phyloP scores from a whole-genome alignment of 805 yeast genomes.

The Saccharomycopsis sp. region DNA sequence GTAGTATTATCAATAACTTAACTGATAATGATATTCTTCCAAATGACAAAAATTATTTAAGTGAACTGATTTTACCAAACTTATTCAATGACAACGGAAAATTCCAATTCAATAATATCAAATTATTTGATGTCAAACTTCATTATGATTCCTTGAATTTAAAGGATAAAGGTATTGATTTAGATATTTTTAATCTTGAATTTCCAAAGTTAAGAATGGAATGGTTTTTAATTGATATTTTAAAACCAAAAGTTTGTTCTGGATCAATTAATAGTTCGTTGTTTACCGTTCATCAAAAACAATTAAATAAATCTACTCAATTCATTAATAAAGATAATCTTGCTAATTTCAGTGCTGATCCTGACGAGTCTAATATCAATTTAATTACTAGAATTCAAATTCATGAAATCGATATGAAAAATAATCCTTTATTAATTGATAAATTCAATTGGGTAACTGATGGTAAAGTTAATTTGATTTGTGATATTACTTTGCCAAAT shows the following conservation, averaged over 20 bases:
- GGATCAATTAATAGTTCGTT: constrained; percentile 69
- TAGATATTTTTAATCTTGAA: constrained; percentile 57
- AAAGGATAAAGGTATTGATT: constrained; percentile 30
- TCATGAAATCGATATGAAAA: constrained; percentile 28
- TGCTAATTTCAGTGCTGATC: not conserved
- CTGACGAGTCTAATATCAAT: not conserved
- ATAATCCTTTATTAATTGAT: constrained; percentile 23
- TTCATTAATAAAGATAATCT: not conserved
- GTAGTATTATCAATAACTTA: constrained; percentile 30
- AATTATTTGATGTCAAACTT: constrained; percentile 9
- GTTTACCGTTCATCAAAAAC: constrained; percentile 70
- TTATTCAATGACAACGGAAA: constrained; percentile 10
- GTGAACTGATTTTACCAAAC: constrained; percentile 1
- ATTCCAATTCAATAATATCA: constrained; percentile 8
- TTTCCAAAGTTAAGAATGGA: constrained; percentile 48
- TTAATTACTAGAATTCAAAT: constrained; percentile 21
- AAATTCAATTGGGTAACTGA: constrained; percentile 63
- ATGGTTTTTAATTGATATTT: constrained; percentile 52
- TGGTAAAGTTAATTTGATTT: constrained; percentile 59
- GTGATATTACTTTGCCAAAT: constrained; percentile 64
- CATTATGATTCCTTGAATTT: constrained; percentile 11
- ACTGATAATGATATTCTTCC: constrained; percentile 5
- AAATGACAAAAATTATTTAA: constrained; percentile 12
- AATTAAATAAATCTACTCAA: constrained; percentile 20
- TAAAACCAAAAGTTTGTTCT: constrained; percentile 59